Percentiles rank a stretch among this genome's conserved stretches.
Evolutionary conservation across 805 yeast genomes (phyloP).

Genomic region (Wickerhamiella azymoides): DNA sequence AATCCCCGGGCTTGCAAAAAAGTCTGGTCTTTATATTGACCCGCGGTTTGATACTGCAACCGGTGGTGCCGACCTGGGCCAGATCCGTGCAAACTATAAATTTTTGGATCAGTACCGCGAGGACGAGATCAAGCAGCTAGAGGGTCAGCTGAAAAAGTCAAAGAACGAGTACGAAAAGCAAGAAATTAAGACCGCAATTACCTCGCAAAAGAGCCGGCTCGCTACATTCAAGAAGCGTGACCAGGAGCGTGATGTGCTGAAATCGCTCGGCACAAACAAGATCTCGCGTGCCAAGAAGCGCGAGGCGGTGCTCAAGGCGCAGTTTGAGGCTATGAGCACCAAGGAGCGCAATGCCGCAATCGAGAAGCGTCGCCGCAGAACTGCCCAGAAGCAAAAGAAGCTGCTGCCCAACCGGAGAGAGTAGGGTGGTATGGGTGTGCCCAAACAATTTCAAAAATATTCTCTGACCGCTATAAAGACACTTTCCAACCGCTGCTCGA

Average conservation of each 20-base stretch:
- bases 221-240: constrained; percentile 65
- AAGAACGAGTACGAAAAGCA: constrained; percentile 36
- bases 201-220: constrained; percentile 28
- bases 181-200: constrained; percentile 22
- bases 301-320: constrained; percentile 26
- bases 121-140: constrained; percentile 51
- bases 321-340: constrained; percentile 26
- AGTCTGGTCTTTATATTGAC: constrained; percentile 46
- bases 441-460: too few relatives aligned
- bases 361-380: constrained; percentile 26
- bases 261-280: constrained; percentile 52
- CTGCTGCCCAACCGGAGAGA: constrained; percentile 26
- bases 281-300: constrained; percentile 24
- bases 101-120: constrained; percentile 80
- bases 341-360: constrained; percentile 23
- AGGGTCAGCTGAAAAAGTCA: constrained; percentile 29
- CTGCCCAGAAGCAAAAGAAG: constrained; percentile 28
- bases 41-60: constrained; percentile 82
- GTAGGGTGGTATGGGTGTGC: too few relatives aligned
- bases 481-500: too few relatives aligned
- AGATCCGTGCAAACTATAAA: constrained; percentile 61
- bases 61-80: constrained; percentile 63
- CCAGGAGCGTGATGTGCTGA: constrained; percentile 50
- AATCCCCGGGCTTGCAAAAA: constrained; percentile 35
- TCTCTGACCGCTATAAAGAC: too few relatives aligned